Evolutionary conservation across 139 green algal species (phyloP).

Genomic region (Closterium sp.): DNA sequence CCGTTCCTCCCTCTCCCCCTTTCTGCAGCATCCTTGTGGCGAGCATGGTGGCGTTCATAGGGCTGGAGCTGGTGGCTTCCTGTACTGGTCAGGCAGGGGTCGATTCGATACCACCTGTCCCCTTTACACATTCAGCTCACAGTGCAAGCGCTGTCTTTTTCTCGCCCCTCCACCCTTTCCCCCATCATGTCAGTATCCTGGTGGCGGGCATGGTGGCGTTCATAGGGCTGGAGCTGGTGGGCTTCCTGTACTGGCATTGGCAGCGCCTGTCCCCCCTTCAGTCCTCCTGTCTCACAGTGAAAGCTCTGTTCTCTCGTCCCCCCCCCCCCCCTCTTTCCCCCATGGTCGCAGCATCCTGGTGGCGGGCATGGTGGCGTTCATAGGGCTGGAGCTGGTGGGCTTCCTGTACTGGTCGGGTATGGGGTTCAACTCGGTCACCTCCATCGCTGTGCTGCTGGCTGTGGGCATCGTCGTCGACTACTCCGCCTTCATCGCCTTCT

Average conservation of each 20-base stretch:
- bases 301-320: too few relatives aligned
- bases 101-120: too few relatives aligned
- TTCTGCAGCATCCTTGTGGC: conserved; percentile 8
- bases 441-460: conserved; percentile 45
- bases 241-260: too few relatives aligned
- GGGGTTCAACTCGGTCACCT: conserved; percentile 48
- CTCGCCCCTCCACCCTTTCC: too few relatives aligned
- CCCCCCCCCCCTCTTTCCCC: too few relatives aligned
- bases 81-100: conserved; percentile 43
- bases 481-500: conserved; percentile 52
- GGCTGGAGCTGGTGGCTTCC: conserved; percentile 48
- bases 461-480: conserved; percentile 50
- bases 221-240: too few relatives aligned
- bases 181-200: too few relatives aligned
- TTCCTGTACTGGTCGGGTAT: conserved; percentile 46
- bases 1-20: not conserved
- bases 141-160: too few relatives aligned
- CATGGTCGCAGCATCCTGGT: conserved; percentile 13
- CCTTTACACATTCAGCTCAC: too few relatives aligned
- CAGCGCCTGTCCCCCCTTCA: too few relatives aligned
- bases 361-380: conserved; percentile 38
- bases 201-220: too few relatives aligned
- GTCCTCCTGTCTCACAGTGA: not conserved
- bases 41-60: conserved; percentile 45
- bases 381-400: conserved; percentile 51